Percentiles rank a stretch among this genome's conserved stretches.
Conservation (phyloP, 2,329 filamentous ascomycete genomes). For the Plectosphaerella sp. region DNA sequence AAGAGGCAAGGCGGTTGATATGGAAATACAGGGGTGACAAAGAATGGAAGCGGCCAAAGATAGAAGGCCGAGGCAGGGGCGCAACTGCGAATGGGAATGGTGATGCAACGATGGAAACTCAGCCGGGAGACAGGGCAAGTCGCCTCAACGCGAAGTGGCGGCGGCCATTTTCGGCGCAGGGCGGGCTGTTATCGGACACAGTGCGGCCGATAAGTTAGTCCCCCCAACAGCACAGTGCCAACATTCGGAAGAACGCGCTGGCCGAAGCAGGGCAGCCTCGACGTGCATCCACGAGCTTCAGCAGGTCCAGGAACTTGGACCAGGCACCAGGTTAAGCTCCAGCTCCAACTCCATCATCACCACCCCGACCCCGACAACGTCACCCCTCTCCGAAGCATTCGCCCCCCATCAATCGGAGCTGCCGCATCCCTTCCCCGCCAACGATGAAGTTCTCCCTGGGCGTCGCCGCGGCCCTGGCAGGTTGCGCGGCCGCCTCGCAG, state of each 20-base stretch:
- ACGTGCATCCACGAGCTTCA: neutral
- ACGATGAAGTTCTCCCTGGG: conserved; percentile 40
- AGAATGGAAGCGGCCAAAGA: no score
- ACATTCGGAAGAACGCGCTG: no score
- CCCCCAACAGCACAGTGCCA: no score
- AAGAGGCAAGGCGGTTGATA: neutral
- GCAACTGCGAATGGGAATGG: neutral
- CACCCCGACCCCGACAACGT: neutral
- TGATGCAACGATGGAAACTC: neutral
- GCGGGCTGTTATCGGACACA: no score
- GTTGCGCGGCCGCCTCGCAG: conserved; percentile 32
- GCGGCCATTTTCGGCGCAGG: no score
- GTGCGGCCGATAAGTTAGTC: no score
- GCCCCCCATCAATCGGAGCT: conserved; percentile 1
- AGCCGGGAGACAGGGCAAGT: no score
- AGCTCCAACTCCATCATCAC: conserved; percentile 6
- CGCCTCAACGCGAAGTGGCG: no score
- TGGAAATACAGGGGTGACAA: no score
- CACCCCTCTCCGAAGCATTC: neutral
- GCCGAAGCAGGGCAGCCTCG: no score
- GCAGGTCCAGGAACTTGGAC: neutral
- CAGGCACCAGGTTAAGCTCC: no score
- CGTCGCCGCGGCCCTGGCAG: conserved; percentile 31
- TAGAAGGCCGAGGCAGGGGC: neutral
- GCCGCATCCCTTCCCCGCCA: conserved; percentile 4